Percentiles rank a stretch among this genome's conserved stretches.
Conservation (phyloP, 1,284 basidiomycete genomes). For the Tylopilus sp. region DNA sequence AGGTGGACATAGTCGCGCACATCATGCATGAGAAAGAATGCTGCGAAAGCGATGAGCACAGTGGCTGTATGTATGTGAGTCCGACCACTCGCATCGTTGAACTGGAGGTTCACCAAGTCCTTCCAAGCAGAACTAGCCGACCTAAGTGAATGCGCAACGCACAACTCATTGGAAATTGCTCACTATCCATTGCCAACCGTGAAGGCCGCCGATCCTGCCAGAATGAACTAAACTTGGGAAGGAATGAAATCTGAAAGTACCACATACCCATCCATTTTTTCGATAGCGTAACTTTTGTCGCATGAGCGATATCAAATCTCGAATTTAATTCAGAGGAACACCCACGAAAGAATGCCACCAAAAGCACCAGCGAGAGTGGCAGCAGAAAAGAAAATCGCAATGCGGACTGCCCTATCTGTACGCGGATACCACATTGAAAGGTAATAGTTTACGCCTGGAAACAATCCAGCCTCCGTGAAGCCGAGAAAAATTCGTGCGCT, state of each 20-base stretch:
- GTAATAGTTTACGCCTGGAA: constrained; percentile 55
- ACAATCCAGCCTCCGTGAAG: constrained; percentile 53
- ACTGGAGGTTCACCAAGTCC: constrained; percentile 24
- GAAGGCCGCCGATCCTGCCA: constrained; percentile 39
- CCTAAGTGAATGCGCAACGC: not conserved
- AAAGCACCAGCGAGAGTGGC: constrained; percentile 53
- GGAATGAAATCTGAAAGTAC: not conserved
- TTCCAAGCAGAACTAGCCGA: constrained; percentile 35
- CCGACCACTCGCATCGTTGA: not conserved
- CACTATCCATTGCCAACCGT: constrained; percentile 51
- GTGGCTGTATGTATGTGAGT: constrained; percentile 26
- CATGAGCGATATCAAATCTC: not conserved
- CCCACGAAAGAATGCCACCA: constrained; percentile 38
- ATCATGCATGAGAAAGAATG: constrained; percentile 48
- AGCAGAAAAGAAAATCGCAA: constrained; percentile 60
- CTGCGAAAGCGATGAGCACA: constrained; percentile 37
- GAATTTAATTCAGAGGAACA: not conserved
- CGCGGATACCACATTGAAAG: constrained; percentile 55
- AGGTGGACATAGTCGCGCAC: constrained; percentile 21
- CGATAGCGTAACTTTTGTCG: constrained; percentile 32
- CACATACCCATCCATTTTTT: constrained; percentile 39
- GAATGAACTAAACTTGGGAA: not conserved
- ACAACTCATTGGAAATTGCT: constrained; percentile 21
- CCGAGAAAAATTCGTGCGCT: constrained; percentile 54
- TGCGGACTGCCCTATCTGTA: constrained; percentile 46